Base-by-base conservation (phyloP, 495 filamentous ascomycete species). In the Hypoxylon cercidicola region DNA sequence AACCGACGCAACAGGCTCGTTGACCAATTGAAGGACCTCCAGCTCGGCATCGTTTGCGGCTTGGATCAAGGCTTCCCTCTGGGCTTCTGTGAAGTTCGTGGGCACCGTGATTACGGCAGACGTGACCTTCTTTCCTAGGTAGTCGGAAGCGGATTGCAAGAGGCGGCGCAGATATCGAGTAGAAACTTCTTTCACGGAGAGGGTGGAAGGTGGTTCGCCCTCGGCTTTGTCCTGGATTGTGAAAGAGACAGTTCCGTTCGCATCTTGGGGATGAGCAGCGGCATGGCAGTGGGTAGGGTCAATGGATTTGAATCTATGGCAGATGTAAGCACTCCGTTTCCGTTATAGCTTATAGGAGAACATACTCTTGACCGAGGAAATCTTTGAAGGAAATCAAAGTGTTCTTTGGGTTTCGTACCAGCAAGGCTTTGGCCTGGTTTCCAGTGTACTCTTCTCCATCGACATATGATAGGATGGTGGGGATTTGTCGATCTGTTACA, bases 401-500 rank as follows among this genome's bases (percentile, higher is more conserved):
- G 83, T 97, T 98, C 70, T 85, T 82, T 53, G 90, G 84, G 77
- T 99, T 97, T 66, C 96, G 90, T 60, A 97, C 84, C 34, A 98
- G 85, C 79, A 97, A 91, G 41, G 83, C 82, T 83, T 97, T 98
- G 62, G 95, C 95, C 79, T 98, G 94, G 54, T 90, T 90, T 73
- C 96, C 95, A 72, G 97, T 93, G 77, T 94, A 97, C 77, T 99
- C 95, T 72, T 99, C 95, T 41, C 93, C 93, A 34, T 91, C 89
- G 62, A 96, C 88, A 77, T 98, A 99, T 6, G 96, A 97, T 56
- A 99, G 82, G 64, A 96, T 88, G 40, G 93, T 90, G 52, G 95
- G 95, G 62, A 99, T 99, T 79, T 97, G 94, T 73, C 95, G 92
- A 79, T 99, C 95, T 96, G 70, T 54, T 45, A 58, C 15, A 60